Evolutionary conservation across 1,284 basidiomycete species (phyloP), one percentile per base, ranked within the genome.

Genomic region (Lignosus rhinocerotis): DNA sequence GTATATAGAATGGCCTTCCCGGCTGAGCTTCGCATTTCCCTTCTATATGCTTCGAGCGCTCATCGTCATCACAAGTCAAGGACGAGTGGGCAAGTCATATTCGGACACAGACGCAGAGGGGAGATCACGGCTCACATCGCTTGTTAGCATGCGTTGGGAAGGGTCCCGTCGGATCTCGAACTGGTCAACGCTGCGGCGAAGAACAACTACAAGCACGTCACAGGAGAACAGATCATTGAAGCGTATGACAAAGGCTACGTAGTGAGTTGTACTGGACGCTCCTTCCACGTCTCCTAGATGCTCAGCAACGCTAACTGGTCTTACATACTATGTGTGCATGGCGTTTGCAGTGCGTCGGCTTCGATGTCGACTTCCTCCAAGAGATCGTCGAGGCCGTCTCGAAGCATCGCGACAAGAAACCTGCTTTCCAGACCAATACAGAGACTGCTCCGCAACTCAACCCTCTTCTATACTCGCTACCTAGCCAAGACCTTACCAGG

Each of bases 271-370:
- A 32, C n/a, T 19, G 0, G 7, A 16, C 21, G 11, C 42, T 19
- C n/a, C n/a, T 19, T 19, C 12, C 9, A 45, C 8, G 12, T 45
- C 19, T 4, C 12, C 43, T 9, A 25, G 10, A 4, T 14, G 12
- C 21, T 25, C 19, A 31, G 21, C 25, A 5, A 30, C 5, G 32
- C 30, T 31, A 11, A 8, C 10, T 31, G 11, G 16, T 30, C n/a
- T 10, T 6, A 10, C 51, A 69, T 67, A 54, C 21, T 1, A 62
- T 69, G 34, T 53, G 53, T 21, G 52, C 67, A 21, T 67, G 59
- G 53, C 39, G 51, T 34, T 56, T 70, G 56, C 56, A 60, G 34
- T 69, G 69, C 46, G 64, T 69, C 14, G 67, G 58, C 3, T 69
- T 67, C 31, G 69, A 69, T 51, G 56, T 62, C 17, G 54, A 31